Evolutionary conservation across 208 protist genomes (phyloP), one percentile per base, ranked within the genome.

Genomic region (Leishmania tropica): DNA sequence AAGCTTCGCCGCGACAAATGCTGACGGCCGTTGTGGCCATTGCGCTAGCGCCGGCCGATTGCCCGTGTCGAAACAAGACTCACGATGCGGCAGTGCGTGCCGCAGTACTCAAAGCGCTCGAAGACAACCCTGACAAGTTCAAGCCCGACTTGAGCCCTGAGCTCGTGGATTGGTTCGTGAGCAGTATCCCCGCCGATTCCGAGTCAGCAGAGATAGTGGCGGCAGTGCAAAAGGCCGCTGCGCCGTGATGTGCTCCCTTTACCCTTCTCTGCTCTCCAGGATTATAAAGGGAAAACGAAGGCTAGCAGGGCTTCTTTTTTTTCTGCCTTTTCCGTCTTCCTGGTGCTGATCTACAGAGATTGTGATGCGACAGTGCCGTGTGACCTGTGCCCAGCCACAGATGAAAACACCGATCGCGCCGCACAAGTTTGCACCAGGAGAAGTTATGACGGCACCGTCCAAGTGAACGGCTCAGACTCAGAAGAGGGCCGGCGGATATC

Each of bases 81-180:
- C 90, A 88, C 76, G 89, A 95, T 68, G 79, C 81, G 35, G 87
- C 87, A 0, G 37, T 96, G 40, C 74, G 88, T 54, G 71, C 56
- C 1, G 64, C 81, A 48, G 76, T 87, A n/a, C 81, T 88, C 74
- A 81, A 75, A 13, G 83, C 86, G 31, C 53, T 96, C 5, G 40
- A 72, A n/a, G 62, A 67, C 21, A 87, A 88, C 24, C 79, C 85
- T 10, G 81, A 86, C 10, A 74, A 67, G 73, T 88, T 92, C 35
- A 67, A 78, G 47, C 81, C 76, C 35, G 60, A 75, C 1, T 8
- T 94, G 28, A 78, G 35, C 51, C 45, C 51, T 31, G 19, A 10
- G 31, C 21, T 31, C 51, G 73, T 76, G 31, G 51, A 76, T 19
- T 54, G 73, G 45, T 76, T 56, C 19, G 47, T 62, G 47, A 35